Percentiles rank a stretch among this genome's conserved stretches.
These are phyloP conservation scores for Salix viminalis DNA, from an alignment of 345 rosid genomes.

Conservation along the genomic window DNA sequence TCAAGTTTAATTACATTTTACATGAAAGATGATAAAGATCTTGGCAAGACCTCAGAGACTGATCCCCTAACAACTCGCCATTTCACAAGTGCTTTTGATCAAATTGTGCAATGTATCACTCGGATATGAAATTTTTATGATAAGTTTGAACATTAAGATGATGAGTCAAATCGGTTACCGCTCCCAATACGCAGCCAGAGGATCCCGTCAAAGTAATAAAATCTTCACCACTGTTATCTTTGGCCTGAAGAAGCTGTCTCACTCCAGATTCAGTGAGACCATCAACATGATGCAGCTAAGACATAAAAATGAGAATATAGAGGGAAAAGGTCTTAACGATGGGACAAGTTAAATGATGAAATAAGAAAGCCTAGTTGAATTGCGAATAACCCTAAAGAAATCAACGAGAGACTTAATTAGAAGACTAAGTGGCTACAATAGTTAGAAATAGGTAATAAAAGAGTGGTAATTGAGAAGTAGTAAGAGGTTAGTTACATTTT, in stretches of 20 bases:
- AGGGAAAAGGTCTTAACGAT: background rate
- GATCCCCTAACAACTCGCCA: no score
- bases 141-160: background rate
- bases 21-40: no score
- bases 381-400: no score
- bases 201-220: constrained; percentile 53
- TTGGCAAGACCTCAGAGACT: no score
- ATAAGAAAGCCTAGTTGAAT: background rate
- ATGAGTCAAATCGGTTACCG: constrained; percentile 44
- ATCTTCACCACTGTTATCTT: constrained; percentile 39
- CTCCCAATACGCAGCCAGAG: constrained; percentile 74
- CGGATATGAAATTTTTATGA: background rate
- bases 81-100: no score
- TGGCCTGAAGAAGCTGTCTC: constrained; percentile 45
- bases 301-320: background rate
- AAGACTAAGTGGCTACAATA: background rate
- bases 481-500: constrained; percentile 53
- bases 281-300: constrained; percentile 83
- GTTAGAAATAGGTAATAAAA: background rate
- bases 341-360: background rate
- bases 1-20: no score
- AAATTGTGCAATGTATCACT: no score
- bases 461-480: background rate
- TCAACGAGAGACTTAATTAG: no score
- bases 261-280: constrained; percentile 65